Percentiles rank a stretch among this genome's conserved stretches.
Conservation (phyloP, 1,139 yeast genomes). For the Eremothecium cymbalariae region DNA sequence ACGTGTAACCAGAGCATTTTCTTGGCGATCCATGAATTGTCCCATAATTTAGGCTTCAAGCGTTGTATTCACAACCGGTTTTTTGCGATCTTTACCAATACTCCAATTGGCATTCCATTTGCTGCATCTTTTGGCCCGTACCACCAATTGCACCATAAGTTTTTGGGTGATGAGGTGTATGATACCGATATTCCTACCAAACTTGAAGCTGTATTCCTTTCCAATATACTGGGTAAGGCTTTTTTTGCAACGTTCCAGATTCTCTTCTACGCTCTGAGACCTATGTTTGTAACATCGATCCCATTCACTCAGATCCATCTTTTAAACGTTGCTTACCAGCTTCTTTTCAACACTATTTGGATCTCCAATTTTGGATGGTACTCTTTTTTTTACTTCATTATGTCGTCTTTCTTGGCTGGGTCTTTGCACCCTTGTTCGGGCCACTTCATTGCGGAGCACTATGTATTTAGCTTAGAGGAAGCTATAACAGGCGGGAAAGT, state of each 20-base stretch:
- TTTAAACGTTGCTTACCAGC: conserved; percentile 56
- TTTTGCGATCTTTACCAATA: conserved; percentile 67
- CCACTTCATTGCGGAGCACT: conserved; percentile 91
- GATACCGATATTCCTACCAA: conserved; percentile 86
- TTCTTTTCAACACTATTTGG: conserved; percentile 48
- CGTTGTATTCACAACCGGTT: conserved; percentile 69
- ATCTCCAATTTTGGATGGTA: conserved; percentile 56
- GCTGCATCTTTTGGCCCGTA: conserved; percentile 88
- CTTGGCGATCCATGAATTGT: conserved; percentile 79
- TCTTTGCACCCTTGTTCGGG: conserved; percentile 93
- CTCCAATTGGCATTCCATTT: conserved; percentile 86
- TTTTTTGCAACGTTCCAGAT: conserved; percentile 88
- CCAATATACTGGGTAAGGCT: conserved; percentile 76
- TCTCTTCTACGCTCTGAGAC: conserved; percentile 80
- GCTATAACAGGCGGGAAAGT: conserved; percentile 14
- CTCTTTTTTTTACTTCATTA: conserved; percentile 55
- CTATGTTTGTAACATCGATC: conserved; percentile 74
- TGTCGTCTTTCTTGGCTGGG: conserved; percentile 82
- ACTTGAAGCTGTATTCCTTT: conserved; percentile 64
- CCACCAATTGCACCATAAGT: conserved; percentile 86
- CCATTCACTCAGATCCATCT: conserved; percentile 69
- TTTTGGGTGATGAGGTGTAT: conserved; percentile 73
- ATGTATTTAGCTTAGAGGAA: conserved; percentile 41
- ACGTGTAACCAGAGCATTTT: conserved; percentile 78
- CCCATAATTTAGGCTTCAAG: conserved; percentile 80